These are phyloP conservation scores for Solanum corneliomulleri DNA, from an alignment of 257 asterid species.

Conservation along the genomic window DNA sequence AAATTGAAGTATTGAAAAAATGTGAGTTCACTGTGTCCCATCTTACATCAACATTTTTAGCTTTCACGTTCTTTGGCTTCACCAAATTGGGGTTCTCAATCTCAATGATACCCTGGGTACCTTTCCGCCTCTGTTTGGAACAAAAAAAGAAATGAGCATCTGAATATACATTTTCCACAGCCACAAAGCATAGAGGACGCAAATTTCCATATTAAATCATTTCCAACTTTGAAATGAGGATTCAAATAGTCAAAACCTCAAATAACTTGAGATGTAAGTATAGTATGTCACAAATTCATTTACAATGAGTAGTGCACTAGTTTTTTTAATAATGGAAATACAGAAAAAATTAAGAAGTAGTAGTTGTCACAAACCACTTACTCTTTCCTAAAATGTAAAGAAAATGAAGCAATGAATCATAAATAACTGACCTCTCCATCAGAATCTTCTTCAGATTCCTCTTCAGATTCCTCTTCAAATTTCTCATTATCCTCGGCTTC, in stretches of 20 bases:
- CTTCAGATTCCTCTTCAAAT: conserved; percentile 18
- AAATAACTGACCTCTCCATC: conserved; percentile 31
- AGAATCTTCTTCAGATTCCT: conserved; percentile 42
- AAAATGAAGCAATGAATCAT: neutral
- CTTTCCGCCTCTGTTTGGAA: conserved; percentile 56
- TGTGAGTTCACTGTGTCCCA: neutral
- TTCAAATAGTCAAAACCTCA: neutral
- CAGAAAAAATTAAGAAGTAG: neutral
- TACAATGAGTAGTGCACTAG: neutral
- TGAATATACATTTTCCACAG: neutral
- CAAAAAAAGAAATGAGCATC: conserved; percentile 1
- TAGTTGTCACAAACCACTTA: neutral
- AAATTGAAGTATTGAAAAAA: neutral
- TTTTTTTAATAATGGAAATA: neutral
- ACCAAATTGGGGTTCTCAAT: conserved; percentile 76
- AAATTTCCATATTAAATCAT: neutral
- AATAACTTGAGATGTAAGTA: neutral
- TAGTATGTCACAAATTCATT: neutral
- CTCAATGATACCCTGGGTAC: conserved; percentile 68
- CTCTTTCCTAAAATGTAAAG: neutral
- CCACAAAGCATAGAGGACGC: neutral
- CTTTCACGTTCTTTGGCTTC: conserved; percentile 76
- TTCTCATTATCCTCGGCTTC: conserved; percentile 55
- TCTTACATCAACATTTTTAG: conserved; percentile 75
- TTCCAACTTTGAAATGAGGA: neutral